These are phyloP conservation scores for Nicotiana benthamiana DNA, from an alignment of 257 asterid species.

Conservation along the genomic window DNA sequence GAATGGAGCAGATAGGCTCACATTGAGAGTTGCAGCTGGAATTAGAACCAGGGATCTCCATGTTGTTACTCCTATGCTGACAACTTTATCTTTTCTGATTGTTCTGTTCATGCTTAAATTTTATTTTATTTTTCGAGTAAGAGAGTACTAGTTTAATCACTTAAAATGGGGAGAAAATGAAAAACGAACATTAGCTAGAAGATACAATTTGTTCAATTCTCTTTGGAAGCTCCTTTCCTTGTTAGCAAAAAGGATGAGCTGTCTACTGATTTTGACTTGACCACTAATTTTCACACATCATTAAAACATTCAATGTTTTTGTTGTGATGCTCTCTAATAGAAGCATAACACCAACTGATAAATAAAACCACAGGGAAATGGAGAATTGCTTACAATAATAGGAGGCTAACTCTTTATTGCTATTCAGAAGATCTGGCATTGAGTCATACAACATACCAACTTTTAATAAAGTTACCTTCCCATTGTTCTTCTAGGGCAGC, in stretches of 20 bases:
- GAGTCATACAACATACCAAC: neutral
- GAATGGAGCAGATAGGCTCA: too few relatives aligned
- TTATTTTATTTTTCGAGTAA: too few relatives aligned
- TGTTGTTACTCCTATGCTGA: too few relatives aligned
- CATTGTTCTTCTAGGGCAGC: conserved; percentile 72
- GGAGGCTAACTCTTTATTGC: neutral
- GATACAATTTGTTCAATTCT: too few relatives aligned
- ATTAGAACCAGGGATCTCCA: too few relatives aligned
- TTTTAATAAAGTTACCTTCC: conserved; percentile 46
- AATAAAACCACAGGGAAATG: neutral
- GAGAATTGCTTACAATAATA: neutral
- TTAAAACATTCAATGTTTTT: neutral
- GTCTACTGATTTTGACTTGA: neutral
- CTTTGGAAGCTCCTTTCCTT: neutral
- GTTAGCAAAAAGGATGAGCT: neutral
- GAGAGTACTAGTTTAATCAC: too few relatives aligned
- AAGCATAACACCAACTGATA: neutral
- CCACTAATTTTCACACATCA: neutral
- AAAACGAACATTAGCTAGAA: too few relatives aligned
- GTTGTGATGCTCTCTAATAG: neutral
- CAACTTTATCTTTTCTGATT: too few relatives aligned
- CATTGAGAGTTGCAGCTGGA: too few relatives aligned
- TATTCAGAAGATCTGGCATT: neutral
- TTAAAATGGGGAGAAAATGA: too few relatives aligned
- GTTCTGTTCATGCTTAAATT: too few relatives aligned